A percentile compares a stretch with the other conserved stretches of the same genome.
Evolutionary conservation across 305 asterid species (phyloP).

Genomic region (Fraxinus greggii): DNA sequence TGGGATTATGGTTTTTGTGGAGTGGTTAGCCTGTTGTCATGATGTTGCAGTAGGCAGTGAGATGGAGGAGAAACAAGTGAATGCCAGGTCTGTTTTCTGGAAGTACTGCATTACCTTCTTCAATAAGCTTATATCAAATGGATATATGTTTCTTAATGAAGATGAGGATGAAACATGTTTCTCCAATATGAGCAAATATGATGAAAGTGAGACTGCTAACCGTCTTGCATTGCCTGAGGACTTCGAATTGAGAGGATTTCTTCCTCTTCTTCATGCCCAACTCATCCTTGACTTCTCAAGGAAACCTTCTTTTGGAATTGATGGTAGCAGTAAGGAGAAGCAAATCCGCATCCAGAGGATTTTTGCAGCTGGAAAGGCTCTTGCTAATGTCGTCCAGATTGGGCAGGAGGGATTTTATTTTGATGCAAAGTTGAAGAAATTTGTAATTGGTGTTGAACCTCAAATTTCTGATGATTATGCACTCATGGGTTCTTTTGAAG

Average conservation of each 20-base stretch:
- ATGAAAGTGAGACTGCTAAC: slow-evolving; percentile 76
- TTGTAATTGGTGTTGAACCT: slow-evolving; percentile 66
- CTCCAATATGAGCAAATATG: slow-evolving; percentile 84
- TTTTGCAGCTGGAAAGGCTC: slow-evolving; percentile 91
- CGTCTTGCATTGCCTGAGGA: slow-evolving; percentile 93
- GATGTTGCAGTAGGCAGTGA: slow-evolving; percentile 78
- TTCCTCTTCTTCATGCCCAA: slow-evolving; percentile 91
- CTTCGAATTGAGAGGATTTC: slow-evolving; percentile 85
- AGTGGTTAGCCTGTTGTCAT: slow-evolving; percentile 86
- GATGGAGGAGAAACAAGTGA: slow-evolving; percentile 72
- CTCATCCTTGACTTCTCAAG: slow-evolving; percentile 88
- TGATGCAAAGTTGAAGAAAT: slow-evolving; percentile 59
- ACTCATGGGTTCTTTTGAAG: slow-evolving; percentile 33
- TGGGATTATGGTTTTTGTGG: slow-evolving; percentile 85
- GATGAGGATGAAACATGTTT: slow-evolving; percentile 79
- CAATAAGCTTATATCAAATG: slow-evolving; percentile 66
- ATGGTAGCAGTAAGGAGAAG: slow-evolving; percentile 61
- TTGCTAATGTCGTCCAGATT: slow-evolving; percentile 57
- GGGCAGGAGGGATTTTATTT: slow-evolving; percentile 71
- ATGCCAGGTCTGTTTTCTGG: slow-evolving; percentile 80
- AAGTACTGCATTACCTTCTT: slow-evolving; percentile 54
- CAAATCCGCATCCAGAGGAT: slow-evolving; percentile 69
- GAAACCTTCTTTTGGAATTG: slow-evolving; percentile 62
- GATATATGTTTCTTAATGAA: slow-evolving; percentile 43
- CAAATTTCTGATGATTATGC: slow-evolving; percentile 50